Percentiles rank a stretch among this genome's conserved stretches.
Conservation (phyloP, 2,329 filamentous ascomycete genomes). For the Fusarium pseudoanthophilum region DNA sequence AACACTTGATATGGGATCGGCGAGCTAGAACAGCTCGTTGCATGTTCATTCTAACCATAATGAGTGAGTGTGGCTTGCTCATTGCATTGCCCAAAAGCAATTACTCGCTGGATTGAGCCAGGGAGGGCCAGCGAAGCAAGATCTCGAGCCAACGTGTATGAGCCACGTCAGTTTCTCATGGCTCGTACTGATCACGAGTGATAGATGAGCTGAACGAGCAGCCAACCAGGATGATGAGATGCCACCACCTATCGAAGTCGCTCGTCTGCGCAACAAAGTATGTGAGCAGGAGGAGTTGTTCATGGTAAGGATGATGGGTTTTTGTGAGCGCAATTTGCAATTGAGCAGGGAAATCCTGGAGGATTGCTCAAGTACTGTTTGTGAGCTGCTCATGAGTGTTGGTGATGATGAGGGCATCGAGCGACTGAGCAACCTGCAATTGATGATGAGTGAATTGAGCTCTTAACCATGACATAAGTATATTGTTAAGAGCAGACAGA, state of each 20-base stretch:
- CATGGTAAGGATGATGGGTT: too few relatives aligned
- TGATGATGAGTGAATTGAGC: too few relatives aligned
- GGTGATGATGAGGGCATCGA: rapidly evolving
- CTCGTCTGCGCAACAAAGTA: too few relatives aligned
- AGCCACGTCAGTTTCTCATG: too few relatives aligned
- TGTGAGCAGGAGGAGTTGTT: too few relatives aligned
- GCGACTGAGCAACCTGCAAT: not conserved
- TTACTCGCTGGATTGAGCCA: not conserved
- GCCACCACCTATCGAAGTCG: too few relatives aligned
- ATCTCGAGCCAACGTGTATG: too few relatives aligned
- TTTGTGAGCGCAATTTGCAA: not conserved
- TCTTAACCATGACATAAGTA: not conserved
- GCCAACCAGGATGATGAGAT: too few relatives aligned
- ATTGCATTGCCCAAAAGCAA: not conserved
- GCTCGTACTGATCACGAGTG: too few relatives aligned
- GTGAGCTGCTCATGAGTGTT: not conserved
- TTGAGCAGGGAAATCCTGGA: not conserved
- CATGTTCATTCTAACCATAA: not conserved
- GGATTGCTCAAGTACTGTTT: too few relatives aligned
- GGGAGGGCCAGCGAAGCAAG: too few relatives aligned
- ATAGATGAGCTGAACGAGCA: too few relatives aligned
- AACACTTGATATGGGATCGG: not conserved
- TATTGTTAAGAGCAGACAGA: rapidly evolving
- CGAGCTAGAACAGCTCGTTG: not conserved
- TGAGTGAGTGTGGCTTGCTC: not conserved